Percentiles rank a stretch among this genome's conserved stretches.
Conservation (phyloP, 1,284 basidiomycete species). For the Fomitopsis palustris region DNA sequence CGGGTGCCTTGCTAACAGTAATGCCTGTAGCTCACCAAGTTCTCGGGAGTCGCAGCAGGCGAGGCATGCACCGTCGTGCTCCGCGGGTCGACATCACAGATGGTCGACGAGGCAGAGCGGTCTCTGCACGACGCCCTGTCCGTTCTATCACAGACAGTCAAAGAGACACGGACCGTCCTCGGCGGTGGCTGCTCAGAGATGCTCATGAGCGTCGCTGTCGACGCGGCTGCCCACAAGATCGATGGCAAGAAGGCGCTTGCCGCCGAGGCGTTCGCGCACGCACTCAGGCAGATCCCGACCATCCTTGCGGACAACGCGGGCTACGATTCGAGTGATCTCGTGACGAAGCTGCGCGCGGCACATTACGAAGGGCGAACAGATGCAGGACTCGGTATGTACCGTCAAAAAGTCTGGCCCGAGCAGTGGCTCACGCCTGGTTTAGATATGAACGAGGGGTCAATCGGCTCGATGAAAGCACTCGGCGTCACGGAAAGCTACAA, state of each 20-base stretch:
- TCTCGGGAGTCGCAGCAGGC: slow-evolving; percentile 97
- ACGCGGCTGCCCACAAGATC: slow-evolving; percentile 82
- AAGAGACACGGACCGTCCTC: slow-evolving; percentile 91
- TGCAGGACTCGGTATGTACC: slow-evolving; percentile 76
- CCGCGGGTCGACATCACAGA: slow-evolving; percentile 94
- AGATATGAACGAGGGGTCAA: slow-evolving; percentile 87
- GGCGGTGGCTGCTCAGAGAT: slow-evolving; percentile 98
- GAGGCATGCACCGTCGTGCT: slow-evolving; percentile 99
- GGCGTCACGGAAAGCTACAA: slow-evolving; percentile 98
- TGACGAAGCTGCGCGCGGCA: slow-evolving; percentile 86
- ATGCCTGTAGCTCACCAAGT: slow-evolving; percentile 84
- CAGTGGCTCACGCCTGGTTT: slow-evolving; percentile 2
- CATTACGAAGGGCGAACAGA: slow-evolving; percentile 89
- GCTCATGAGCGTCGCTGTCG: slow-evolving; percentile 94
- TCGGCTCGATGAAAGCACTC: slow-evolving; percentile 86
- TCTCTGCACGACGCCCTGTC: slow-evolving; percentile 97
- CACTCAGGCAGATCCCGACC: slow-evolving; percentile 92
- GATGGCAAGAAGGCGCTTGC: slow-evolving; percentile 97
- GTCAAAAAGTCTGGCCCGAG: neutral
- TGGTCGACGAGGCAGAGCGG: slow-evolving; percentile 99
- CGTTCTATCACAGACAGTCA: slow-evolving; percentile 96
- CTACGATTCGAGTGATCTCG: slow-evolving; percentile 95
- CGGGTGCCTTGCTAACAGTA: neutral
- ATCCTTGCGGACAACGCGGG: slow-evolving; percentile 98
- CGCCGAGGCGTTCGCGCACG: slow-evolving; percentile 87